phyloP scores from a whole-genome alignment of 2,329 filamentous ascomycete species.

The Epichloe sylvatica region DNA sequence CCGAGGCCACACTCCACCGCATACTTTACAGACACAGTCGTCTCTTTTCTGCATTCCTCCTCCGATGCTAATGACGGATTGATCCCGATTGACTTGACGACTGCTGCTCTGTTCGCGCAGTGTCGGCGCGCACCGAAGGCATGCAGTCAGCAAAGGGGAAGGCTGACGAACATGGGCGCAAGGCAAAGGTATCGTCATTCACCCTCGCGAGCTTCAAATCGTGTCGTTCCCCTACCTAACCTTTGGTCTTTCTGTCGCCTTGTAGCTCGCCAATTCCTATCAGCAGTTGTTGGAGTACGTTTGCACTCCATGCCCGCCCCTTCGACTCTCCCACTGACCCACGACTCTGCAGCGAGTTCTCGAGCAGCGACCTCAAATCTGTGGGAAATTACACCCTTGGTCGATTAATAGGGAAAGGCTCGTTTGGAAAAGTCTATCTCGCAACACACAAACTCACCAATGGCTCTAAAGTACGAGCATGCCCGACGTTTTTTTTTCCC shows the following conservation, averaged over 20 bases:
- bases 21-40: background rate
- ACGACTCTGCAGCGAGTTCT: conserved; percentile 62
- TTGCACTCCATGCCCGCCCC: background rate
- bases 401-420: conserved; percentile 82
- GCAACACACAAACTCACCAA: conserved; percentile 95
- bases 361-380: conserved; percentile 74
- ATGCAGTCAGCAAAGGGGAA: conserved; percentile 43
- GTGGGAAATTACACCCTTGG: conserved; percentile 94
- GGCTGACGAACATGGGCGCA: conserved; percentile 44
- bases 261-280: conserved; percentile 87
- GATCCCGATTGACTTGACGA: background rate
- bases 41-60: background rate
- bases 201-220: no score
- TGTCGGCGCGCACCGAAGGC: conserved; percentile 20
- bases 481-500: no score
- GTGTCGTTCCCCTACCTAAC: background rate
- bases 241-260: background rate
- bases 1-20: background rate
- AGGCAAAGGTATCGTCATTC: conserved; percentile 38
- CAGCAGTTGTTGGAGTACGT: conserved; percentile 86
- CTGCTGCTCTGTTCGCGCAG: conserved; percentile 3
- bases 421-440: conserved; percentile 96
- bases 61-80: background rate
- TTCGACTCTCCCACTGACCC: conserved; percentile 3
- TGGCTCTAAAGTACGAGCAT: conserved; percentile 68